Evolutionary conservation across 1,284 basidiomycete genomes (phyloP).

Genomic region (Neolentinus lepideus): DNA sequence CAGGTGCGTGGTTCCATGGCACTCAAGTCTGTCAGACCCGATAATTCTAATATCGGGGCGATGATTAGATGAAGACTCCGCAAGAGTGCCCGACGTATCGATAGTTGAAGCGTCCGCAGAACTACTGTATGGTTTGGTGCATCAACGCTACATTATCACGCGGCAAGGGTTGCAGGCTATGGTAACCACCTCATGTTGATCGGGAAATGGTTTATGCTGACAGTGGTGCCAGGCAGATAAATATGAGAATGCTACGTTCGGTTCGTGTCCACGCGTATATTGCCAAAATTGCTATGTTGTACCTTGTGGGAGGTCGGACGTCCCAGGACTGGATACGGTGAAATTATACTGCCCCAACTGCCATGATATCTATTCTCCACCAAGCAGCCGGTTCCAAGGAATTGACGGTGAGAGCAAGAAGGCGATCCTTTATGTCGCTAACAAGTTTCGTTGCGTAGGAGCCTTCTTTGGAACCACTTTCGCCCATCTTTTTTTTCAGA

Average conservation of each 20-base stretch:
- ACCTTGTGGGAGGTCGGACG: slow-evolving; percentile 92
- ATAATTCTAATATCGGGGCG: background rate
- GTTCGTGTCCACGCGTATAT: slow-evolving; percentile 93
- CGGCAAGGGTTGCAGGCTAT: slow-evolving; percentile 91
- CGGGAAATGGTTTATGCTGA: slow-evolving; percentile 6
- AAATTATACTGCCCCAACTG: slow-evolving; percentile 99
- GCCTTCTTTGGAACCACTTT: slow-evolving; percentile 99
- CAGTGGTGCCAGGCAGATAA: background rate
- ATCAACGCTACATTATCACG: slow-evolving; percentile 96
- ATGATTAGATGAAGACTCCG: slow-evolving; percentile 79
- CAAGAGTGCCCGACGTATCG: slow-evolving; percentile 90
- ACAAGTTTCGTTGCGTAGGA: slow-evolving; percentile 38
- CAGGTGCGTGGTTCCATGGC: slow-evolving; percentile 54
- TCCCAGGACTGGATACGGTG: slow-evolving; percentile 97
- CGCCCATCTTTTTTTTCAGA: slow-evolving; percentile 95
- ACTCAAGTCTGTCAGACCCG: slow-evolving; percentile 1
- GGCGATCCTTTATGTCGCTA: background rate
- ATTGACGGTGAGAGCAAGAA: slow-evolving; percentile 75
- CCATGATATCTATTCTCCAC: slow-evolving; percentile 94
- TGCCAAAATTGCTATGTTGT: slow-evolving; percentile 89
- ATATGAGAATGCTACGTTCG: slow-evolving; percentile 81
- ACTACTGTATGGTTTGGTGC: slow-evolving; percentile 94
- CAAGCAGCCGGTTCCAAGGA: slow-evolving; percentile 91
- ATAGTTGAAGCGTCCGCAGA: slow-evolving; percentile 98
- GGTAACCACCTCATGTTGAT: slow-evolving; percentile 44